These are phyloP conservation scores for Globisporangium nodosum DNA, from an alignment of 352 stramenopile species.

Conservation along the genomic window DNA sequence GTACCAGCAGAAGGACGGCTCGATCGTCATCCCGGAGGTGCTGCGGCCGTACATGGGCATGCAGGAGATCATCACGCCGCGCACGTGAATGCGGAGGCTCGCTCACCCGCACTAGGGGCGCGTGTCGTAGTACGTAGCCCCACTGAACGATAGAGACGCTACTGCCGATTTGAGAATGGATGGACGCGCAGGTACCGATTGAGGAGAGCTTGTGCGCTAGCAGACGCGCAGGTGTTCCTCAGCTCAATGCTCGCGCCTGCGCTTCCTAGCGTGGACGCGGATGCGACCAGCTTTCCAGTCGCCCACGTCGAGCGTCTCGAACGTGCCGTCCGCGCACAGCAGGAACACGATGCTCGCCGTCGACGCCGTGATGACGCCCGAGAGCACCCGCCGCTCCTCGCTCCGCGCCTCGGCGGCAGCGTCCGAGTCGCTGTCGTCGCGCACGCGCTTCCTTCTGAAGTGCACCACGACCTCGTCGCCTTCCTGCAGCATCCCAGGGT, in stretches of 20 bases:
- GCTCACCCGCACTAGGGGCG: background rate
- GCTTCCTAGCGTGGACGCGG: slow-evolving; percentile 12
- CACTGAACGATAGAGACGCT: background rate
- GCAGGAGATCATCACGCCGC: slow-evolving; percentile 50
- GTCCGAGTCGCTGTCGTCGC: slow-evolving; percentile 8
- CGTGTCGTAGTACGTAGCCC: background rate
- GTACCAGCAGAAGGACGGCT: slow-evolving; percentile 75
- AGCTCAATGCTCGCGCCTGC: background rate
- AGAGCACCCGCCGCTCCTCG: slow-evolving; percentile 18
- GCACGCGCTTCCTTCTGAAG: background rate
- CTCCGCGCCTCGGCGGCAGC: background rate
- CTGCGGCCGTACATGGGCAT: slow-evolving; percentile 78
- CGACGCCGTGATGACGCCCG: slow-evolving; percentile 44
- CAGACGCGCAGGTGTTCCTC: too few species aligned
- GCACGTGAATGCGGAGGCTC: background rate
- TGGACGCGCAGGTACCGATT: background rate
- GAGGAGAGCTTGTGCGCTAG: slow-evolving; percentile 13
- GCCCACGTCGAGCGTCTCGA: slow-evolving; percentile 33
- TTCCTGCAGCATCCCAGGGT: slow-evolving; percentile 47
- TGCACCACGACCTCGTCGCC: slow-evolving; percentile 52
- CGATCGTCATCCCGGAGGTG: slow-evolving; percentile 69
- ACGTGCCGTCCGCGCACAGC: slow-evolving; percentile 24
- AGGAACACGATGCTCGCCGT: slow-evolving; percentile 45
- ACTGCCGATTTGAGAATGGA: background rate
- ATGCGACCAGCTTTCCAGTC: slow-evolving; percentile 40